phyloP scores from a whole-genome alignment of 305 asterid species.

The Solanum hybrid region DNA sequence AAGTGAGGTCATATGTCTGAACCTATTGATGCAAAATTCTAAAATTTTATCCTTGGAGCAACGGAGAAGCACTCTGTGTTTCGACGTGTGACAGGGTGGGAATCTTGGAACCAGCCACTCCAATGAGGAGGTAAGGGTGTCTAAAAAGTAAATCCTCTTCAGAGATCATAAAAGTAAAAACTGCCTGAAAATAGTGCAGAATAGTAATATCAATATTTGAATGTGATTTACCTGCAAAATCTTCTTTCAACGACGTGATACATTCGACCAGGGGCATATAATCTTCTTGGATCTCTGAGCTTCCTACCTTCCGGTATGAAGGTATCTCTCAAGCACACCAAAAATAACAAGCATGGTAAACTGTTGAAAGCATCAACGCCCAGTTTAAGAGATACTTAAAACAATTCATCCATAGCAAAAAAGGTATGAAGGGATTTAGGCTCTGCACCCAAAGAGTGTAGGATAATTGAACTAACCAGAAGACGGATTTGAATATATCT shows the following conservation, averaged over 20 bases:
- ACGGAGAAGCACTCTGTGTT: neutral
- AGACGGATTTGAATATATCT: constrained; percentile 82
- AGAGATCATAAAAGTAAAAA: neutral
- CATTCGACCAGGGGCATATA: constrained; percentile 92
- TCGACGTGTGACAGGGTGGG: neutral
- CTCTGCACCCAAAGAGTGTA: constrained; percentile 1
- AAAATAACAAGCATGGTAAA: constrained; percentile 88
- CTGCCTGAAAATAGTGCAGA: neutral
- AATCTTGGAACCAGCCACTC: neutral
- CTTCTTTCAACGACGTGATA: constrained; percentile 88
- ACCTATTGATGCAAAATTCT: neutral
- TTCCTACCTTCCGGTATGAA: constrained; percentile 86
- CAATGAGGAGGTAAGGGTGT: neutral
- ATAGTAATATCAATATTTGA: neutral
- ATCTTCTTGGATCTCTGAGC: constrained; percentile 79
- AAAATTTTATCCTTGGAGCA: neutral
- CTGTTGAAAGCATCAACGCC: constrained; percentile 70
- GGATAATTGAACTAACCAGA: constrained; percentile 53
- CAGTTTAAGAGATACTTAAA: constrained; percentile 30
- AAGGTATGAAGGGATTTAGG: neutral
- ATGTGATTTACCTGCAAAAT: constrained; percentile 64
- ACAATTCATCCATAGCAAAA: constrained; percentile 21
- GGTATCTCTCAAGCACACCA: constrained; percentile 90
- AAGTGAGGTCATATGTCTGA: neutral
- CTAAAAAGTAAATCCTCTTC: neutral